These are phyloP conservation scores for Mycosphaerella arachidis DNA, from an alignment of 2,329 filamentous ascomycete species.

Conservation along the genomic window DNA sequence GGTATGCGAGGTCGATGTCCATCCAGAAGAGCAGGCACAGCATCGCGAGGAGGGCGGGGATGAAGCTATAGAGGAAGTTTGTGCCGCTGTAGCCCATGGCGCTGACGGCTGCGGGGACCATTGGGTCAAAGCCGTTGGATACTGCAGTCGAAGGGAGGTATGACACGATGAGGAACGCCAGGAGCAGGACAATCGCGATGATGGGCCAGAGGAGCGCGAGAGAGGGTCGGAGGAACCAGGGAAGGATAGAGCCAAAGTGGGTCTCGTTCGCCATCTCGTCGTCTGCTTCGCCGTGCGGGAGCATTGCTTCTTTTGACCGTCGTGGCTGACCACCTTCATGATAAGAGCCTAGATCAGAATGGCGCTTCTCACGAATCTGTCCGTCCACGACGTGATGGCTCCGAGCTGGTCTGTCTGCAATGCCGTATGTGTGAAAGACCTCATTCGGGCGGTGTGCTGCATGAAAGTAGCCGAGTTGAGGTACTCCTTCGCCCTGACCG, in stretches of 20 bases:
- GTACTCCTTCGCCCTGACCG: conserved; percentile 52
- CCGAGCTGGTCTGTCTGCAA: conserved; percentile 50
- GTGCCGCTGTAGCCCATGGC: conserved; percentile 69
- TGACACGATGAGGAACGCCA: conserved; percentile 70
- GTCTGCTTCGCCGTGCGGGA: conserved; percentile 14
- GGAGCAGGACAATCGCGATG: conserved; percentile 56
- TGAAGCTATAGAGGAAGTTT: conserved; percentile 80
- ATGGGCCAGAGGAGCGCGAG: conserved; percentile 63
- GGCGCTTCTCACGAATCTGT: conserved; percentile 44
- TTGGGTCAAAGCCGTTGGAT: conserved; percentile 65
- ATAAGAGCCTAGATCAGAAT: conserved; percentile 29
- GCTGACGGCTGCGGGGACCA: conserved; percentile 48
- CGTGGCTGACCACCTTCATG: conserved; percentile 38
- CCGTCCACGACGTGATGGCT: conserved; percentile 50
- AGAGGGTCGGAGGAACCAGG: conserved; percentile 68
- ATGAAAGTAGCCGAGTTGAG: conserved; percentile 79
- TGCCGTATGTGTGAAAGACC: conserved; percentile 77
- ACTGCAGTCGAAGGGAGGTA: conserved; percentile 65
- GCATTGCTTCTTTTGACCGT: conserved; percentile 37
- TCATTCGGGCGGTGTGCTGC: conserved; percentile 59
- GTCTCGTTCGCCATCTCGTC: conserved; percentile 6
- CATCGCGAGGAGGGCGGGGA: conserved; percentile 65
- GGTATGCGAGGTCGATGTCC: conserved; percentile 60
- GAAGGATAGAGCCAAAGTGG: conserved; percentile 39
- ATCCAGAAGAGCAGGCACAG: conserved; percentile 64